A percentile compares a stretch with the other conserved stretches of the same genome.
These are phyloP conservation scores for Hymenoscyphus scutula DNA, from an alignment of 2,329 filamentous ascomycete genomes.

Conservation along the genomic window DNA sequence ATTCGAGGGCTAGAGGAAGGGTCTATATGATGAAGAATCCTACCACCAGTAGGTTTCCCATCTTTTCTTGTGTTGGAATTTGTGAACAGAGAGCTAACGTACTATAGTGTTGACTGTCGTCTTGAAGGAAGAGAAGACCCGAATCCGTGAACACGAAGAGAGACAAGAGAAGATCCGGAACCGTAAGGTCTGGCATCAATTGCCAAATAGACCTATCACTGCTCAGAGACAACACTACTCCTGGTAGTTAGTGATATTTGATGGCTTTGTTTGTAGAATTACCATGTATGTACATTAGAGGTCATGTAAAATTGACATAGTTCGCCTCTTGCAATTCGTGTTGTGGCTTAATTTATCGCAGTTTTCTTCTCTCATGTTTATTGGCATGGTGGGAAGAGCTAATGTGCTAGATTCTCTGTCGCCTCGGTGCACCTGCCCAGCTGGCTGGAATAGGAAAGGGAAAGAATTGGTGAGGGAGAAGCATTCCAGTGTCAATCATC, in stretches of 20 bases:
- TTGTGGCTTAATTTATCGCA: background rate
- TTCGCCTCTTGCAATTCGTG: background rate
- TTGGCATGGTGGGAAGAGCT: too few relatives aligned
- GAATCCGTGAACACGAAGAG: conserved; percentile 77
- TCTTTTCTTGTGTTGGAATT: background rate
- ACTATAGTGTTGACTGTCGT: conserved; percentile 70
- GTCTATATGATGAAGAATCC: conserved; percentile 68
- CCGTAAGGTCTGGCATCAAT: conserved; percentile 78
- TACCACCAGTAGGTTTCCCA: conserved; percentile 63
- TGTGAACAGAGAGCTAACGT: conserved; percentile 12
- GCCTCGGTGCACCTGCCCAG: too few relatives aligned
- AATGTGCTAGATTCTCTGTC: too few relatives aligned
- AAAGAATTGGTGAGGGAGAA: too few relatives aligned
- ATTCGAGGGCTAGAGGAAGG: conserved; percentile 74
- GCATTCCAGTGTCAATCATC: too few relatives aligned
- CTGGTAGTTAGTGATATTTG: conserved; percentile 59
- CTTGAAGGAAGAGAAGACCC: conserved; percentile 90
- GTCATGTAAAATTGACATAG: conserved; percentile 3
- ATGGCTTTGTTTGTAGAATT: background rate
- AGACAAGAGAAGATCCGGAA: conserved; percentile 71
- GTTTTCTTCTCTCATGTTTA: background rate
- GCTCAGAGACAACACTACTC: conserved; percentile 87
- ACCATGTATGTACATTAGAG: conserved; percentile 1
- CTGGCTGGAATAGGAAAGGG: too few relatives aligned
- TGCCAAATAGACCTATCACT: conserved; percentile 81